Evolutionary conservation across 129 eudicot genomes (phyloP), one percentile per base, ranked within the genome.

Genomic region (Pulicaria dysenterica): DNA sequence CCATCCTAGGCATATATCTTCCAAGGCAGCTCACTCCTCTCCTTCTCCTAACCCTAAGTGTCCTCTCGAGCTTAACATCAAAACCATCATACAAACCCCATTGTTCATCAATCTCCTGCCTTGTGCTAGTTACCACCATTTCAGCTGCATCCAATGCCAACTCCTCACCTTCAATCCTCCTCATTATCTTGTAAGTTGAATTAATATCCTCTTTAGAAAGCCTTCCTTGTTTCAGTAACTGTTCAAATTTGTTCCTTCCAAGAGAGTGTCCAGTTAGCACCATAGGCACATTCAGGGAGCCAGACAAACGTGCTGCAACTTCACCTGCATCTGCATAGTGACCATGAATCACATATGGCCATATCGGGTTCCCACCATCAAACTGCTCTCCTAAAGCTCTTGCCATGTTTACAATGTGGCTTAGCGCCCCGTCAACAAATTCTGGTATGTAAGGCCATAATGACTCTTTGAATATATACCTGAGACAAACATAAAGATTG

Each of bases 21-120:
- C 94, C 96, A 39, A 83, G 85, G 72, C 91, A 81, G 24, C 85
- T 87, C 17, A 90, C 96, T 70, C 94, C 89, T 57, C 91, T 79
- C 58, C 85, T 72, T 65, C 79, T 87, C 72, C 96, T 72, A 64
- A 83, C 83, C 77, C 96, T 74, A 56, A 90, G 91, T 58, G 85
- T 87, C 81, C 96, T 81, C 80, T 90, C 96, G 59, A 90, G 56
- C 77, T 87, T 81, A 42, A 85, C 79, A 72, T 90, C 89, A 77
- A 90, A 90, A 17, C 96, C 96, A 31, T 90, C 96, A 77, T 85
- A 90, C 76, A 90, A 75, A 50, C 96, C 91, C 96, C 96, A 90
- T 78, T 90, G 96, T 68, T 90, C 96, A 45, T 90, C 96, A 42
- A 90, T 90, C 78, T 90, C 94, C 72, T 90, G 96, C 77, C 86